A percentile compares a stretch with the other conserved stretches of the same genome.
Conservation (phyloP, 495 filamentous ascomycete genomes). For the Platismatia glauca region DNA sequence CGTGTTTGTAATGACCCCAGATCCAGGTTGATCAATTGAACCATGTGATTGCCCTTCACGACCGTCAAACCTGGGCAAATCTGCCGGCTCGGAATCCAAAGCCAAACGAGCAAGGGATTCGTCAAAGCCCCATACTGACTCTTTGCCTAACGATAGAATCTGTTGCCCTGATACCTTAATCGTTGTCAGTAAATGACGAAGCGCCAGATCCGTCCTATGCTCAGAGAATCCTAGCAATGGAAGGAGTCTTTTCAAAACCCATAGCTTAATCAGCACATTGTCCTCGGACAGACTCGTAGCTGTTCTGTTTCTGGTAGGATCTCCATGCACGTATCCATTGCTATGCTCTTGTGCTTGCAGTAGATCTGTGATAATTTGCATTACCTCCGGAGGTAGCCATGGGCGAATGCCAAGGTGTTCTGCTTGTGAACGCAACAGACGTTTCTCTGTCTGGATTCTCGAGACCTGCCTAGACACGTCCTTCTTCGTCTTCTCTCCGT, state of each 20-base stretch:
- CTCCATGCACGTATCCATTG: conserved; percentile 28
- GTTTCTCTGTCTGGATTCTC: conserved; percentile 68
- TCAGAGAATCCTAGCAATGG: conserved; percentile 56
- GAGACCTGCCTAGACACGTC: conserved; percentile 59
- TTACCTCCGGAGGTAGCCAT: conserved; percentile 73
- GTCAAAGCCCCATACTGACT: conserved; percentile 72
- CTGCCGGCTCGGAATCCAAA: conserved; percentile 53
- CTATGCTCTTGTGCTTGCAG: conserved; percentile 28
- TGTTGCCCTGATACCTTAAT: conserved; percentile 43
- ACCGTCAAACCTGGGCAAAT: conserved; percentile 43
- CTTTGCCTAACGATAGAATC: conserved; percentile 41
- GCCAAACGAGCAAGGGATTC: conserved; percentile 84
- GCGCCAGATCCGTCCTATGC: conserved; percentile 50
- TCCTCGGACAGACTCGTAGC: conserved; percentile 43
- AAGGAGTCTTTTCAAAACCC: conserved; percentile 68
- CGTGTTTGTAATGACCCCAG: neutral
- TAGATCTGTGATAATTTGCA: conserved; percentile 61
- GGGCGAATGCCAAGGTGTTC: conserved; percentile 57
- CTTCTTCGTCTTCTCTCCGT: conserved; percentile 57
- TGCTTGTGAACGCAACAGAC: conserved; percentile 66
- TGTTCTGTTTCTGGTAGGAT: conserved; percentile 15
- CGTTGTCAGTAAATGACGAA: conserved; percentile 52
- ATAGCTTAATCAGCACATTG: conserved; percentile 65
- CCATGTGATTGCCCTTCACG: neutral
- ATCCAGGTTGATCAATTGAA: neutral